These are phyloP conservation scores for Vitis rupestris DNA, from an alignment of 164 flowering plant species.

Conservation along the genomic window DNA sequence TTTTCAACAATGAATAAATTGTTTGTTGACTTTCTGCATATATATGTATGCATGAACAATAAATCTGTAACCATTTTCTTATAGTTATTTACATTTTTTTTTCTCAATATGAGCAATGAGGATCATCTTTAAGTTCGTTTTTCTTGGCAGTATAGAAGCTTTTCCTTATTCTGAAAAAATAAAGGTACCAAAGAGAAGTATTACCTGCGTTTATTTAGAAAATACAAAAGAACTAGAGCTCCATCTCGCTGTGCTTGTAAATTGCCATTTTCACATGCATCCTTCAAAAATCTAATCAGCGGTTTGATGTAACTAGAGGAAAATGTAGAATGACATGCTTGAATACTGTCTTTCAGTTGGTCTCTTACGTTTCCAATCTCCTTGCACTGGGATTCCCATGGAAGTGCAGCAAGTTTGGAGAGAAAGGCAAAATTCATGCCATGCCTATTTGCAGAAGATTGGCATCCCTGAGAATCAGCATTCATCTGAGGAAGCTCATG, in stretches of 20 bases:
- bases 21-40: background rate
- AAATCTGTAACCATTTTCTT: background rate
- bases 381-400: slow-evolving; percentile 46
- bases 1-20: background rate
- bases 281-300: slow-evolving; percentile 41
- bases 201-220: slow-evolving; percentile 44
- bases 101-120: background rate
- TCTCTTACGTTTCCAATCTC: slow-evolving; percentile 32
- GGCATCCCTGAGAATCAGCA: background rate
- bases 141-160: background rate
- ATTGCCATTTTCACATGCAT: slow-evolving; percentile 37
- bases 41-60: background rate
- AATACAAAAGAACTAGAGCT: slow-evolving; percentile 34
- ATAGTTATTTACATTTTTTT: background rate
- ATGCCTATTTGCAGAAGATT: background rate
- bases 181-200: background rate
- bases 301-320: slow-evolving; percentile 25
- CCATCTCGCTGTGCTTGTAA: slow-evolving; percentile 39
- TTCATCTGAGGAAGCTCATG: background rate
- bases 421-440: slow-evolving; percentile 20
- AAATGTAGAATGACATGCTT: slow-evolving; percentile 18
- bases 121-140: no score
- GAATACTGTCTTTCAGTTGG: slow-evolving; percentile 22
- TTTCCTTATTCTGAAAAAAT: background rate
- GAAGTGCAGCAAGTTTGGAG: slow-evolving; percentile 26